phyloP scores from a whole-genome alignment of 129 eudicot species.

The Silybum marianum region DNA sequence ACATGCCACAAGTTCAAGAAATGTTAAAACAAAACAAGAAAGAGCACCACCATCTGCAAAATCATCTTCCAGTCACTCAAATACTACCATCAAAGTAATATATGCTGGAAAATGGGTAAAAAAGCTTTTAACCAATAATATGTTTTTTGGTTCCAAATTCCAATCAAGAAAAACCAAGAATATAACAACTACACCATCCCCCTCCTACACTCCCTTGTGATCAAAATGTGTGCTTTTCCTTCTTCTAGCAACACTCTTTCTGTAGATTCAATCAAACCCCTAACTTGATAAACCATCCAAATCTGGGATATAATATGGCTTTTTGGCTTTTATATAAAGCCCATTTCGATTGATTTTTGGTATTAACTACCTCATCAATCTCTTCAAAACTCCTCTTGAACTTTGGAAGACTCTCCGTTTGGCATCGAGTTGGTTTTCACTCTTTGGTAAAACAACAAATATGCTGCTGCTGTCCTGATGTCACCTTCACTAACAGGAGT shows the following conservation, averaged over 20 bases:
- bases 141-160: constrained; percentile 5
- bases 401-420: constrained; percentile 55
- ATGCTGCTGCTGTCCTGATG: constrained; percentile 91
- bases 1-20: neutral
- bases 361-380: neutral
- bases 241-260: neutral
- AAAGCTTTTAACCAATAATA: neutral
- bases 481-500: constrained; percentile 82
- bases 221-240: constrained; percentile 7
- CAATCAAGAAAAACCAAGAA: constrained; percentile 10
- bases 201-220: neutral
- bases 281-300: constrained; percentile 17
- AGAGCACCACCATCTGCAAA: neutral
- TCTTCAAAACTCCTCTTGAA: constrained; percentile 41
- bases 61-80: neutral
- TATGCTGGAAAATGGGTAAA: neutral
- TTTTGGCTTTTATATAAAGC: neutral
- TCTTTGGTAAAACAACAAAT: constrained; percentile 85
- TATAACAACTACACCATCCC: constrained; percentile 28
- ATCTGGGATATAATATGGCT: neutral
- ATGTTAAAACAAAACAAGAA: neutral
- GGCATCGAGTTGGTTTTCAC: constrained; percentile 41
- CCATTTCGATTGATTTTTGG: neutral
- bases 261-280: constrained; percentile 9
- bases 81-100: neutral